Evolutionary conservation across 2,329 filamentous ascomycete genomes (phyloP).

Genomic region (Paraconiothyrium brasiliense): DNA sequence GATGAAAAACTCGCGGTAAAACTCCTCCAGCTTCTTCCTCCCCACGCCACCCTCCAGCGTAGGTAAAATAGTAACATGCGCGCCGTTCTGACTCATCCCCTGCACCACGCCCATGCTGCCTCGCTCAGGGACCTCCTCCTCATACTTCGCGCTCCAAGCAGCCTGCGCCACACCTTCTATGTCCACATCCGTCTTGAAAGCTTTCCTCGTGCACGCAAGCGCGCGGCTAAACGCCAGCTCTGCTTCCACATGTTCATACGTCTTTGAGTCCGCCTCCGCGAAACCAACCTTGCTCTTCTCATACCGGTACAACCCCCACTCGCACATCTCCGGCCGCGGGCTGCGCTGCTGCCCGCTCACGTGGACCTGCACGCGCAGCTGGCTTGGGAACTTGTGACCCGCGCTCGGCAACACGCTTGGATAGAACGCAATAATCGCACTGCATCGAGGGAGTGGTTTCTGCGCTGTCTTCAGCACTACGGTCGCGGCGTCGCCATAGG

Average conservation of each 20-base stretch:
- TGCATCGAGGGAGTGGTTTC: slow-evolving; percentile 53
- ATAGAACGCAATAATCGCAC: slow-evolving; percentile 55
- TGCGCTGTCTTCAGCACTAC: slow-evolving; percentile 51
- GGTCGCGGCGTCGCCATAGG: slow-evolving; percentile 54
- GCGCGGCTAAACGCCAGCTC: slow-evolving; percentile 55
- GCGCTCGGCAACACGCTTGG: slow-evolving; percentile 50
- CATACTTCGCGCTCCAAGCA: slow-evolving; percentile 47
- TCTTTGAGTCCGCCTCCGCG: slow-evolving; percentile 51
- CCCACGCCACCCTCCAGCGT: slow-evolving; percentile 57
- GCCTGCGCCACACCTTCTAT: slow-evolving; percentile 44
- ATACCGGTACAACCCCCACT: slow-evolving; percentile 54
- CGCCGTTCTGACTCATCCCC: slow-evolving; percentile 45
- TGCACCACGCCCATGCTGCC: slow-evolving; percentile 42
- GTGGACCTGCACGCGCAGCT: slow-evolving; percentile 52
- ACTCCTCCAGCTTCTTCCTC: slow-evolving; percentile 54
- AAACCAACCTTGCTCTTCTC: slow-evolving; percentile 50
- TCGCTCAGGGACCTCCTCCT: slow-evolving; percentile 41
- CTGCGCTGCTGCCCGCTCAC: slow-evolving; percentile 50
- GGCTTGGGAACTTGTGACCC: slow-evolving; percentile 49
- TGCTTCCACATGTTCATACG: slow-evolving; percentile 53
- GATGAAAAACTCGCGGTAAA: slow-evolving; percentile 67
- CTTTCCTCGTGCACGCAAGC: slow-evolving; percentile 48
- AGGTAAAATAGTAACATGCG: slow-evolving; percentile 51
- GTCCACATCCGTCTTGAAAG: slow-evolving; percentile 48
- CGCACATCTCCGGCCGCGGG: slow-evolving; percentile 43